phyloP scores from a whole-genome alignment of 164 flowering plant genomes.

The Chloranthus sessilifolius region DNA sequence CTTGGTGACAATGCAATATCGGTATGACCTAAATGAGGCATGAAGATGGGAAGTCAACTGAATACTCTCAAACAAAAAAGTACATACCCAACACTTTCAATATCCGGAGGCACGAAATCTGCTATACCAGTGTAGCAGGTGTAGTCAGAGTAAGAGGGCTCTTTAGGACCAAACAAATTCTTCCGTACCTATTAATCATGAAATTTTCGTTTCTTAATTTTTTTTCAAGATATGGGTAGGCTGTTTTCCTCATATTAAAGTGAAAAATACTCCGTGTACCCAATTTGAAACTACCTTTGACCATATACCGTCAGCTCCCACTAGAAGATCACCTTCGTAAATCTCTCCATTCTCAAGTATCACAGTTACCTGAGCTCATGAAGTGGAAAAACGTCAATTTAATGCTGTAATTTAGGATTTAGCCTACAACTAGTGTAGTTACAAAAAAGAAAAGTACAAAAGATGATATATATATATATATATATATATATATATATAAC shows the following conservation, averaged over 20 bases:
- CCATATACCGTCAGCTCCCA: slow-evolving; percentile 99
- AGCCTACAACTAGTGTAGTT: too few relatives aligned
- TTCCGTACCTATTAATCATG: slow-evolving; percentile 58
- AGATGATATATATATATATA: too few relatives aligned
- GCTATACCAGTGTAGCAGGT: slow-evolving; percentile 97
- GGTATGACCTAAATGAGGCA: too few relatives aligned
- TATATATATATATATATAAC: too few relatives aligned
- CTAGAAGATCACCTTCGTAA: slow-evolving; percentile 84
- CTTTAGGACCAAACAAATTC: slow-evolving; percentile 70
- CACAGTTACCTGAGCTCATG: slow-evolving; percentile 56
- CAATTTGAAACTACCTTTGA: slow-evolving; percentile 73
- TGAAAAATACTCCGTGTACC: not conserved
- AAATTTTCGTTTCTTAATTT: slow-evolving; percentile 2
- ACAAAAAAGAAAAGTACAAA: too few relatives aligned
- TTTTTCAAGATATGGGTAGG: not conserved
- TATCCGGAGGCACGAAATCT: slow-evolving; percentile 93
- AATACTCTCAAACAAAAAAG: too few relatives aligned
- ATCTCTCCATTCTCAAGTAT: slow-evolving; percentile 72
- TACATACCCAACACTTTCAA: slow-evolving; percentile 84
- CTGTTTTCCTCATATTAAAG: not conserved
- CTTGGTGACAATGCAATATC: too few relatives aligned
- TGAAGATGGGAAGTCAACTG: too few relatives aligned
- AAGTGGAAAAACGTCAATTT: slow-evolving; percentile 1
- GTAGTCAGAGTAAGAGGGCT: slow-evolving; percentile 75
- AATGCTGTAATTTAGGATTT: too few relatives aligned